These are phyloP conservation scores for Eragrostis curvula DNA, from an alignment of 176 grass and related monocot species.

Conservation along the genomic window DNA sequence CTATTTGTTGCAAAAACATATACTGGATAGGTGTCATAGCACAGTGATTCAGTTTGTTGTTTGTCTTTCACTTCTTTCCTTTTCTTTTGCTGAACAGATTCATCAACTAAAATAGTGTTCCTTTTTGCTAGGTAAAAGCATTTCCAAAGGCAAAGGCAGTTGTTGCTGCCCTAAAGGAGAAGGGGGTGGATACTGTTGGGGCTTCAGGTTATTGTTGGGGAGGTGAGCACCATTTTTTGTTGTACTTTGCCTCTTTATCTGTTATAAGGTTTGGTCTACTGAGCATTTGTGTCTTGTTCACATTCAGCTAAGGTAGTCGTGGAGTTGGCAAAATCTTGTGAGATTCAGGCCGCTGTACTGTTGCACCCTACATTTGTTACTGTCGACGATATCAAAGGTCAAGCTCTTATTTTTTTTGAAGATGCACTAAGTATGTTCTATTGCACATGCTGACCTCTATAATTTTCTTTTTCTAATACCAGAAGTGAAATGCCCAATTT, in stretches of 20 bases:
- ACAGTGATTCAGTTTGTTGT: too few relatives aligned
- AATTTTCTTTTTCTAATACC: conserved; percentile 5
- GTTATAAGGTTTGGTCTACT: conserved; percentile 3
- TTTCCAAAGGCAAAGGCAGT: conserved; percentile 78
- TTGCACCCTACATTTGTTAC: conserved; percentile 66
- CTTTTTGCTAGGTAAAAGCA: conserved; percentile 54
- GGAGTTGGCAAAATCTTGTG: conserved; percentile 68
- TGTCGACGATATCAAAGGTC: conserved; percentile 80
- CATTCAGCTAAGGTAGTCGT: conserved; percentile 73
- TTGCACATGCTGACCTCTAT: background rate
- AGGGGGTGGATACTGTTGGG: conserved; percentile 62
- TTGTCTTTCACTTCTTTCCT: background rate
- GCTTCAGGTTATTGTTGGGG: conserved; percentile 95
- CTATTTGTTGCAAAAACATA: too few relatives aligned
- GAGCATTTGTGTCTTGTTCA: background rate
- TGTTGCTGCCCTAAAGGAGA: conserved; percentile 68
- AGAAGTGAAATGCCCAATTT: conserved; percentile 69
- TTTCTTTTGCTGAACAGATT: background rate
- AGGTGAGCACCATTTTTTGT: conserved; percentile 52
- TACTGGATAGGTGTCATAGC: too few relatives aligned
- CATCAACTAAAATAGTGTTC: background rate
- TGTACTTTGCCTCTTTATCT: background rate
- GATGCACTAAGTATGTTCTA: background rate
- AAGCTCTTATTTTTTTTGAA: conserved; percentile 19
- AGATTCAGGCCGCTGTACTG: conserved; percentile 74